Base-by-base conservation (phyloP, 163 green algal species). In the Chlorella variabilis region DNA sequence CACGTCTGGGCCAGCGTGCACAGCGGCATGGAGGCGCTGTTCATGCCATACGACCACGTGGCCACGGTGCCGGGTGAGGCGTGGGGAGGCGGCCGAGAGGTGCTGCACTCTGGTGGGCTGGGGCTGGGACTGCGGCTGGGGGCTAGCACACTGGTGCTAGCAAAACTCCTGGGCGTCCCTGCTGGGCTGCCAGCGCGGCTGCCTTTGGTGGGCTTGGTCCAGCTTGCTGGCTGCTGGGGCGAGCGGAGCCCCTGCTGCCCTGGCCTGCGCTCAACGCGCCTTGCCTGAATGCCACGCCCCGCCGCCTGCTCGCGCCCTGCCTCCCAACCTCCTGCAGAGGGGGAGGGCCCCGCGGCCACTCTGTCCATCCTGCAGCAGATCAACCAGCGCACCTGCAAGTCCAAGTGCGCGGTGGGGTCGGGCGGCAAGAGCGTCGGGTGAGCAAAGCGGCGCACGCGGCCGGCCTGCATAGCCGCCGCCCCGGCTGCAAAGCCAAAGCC, bases 1-100 rank as follows among this genome's bases (percentile, higher is more conserved):
- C 94, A 98, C 78, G 90, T 95, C 27, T 99, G 96, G 96, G 81
- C 98, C 41, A 98, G 97, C 77, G 89, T 98, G 56, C 97, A 99
- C 88, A 95, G 87, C 33, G 97, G 97, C 63, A 99, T 99, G 96
- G 93, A 98, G 80, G 96, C 94, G 18, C 88, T 99, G 51, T 99
- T 99, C 86, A 96, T 95, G 81, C 96, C 97, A 0, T 99, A 94
- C 58, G 96, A 99, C 88, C 96, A 99, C 87, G 71, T 88, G 34
- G 84, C 82, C 13, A 18, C 15, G 21, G 59, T 84, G 4, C 79
- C 79, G 8, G 59, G 59, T 75, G 59, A n/a, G n/a, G 4, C 45
- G 45, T 54, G 45, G 45, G n/a, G n/a, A n/a, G n/a, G n/a, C n/a
- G n/a, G n/a, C n/a, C n/a, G n/a, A n/a, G n/a, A n/a, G 36, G 4